Evolutionary conservation across 1,139 yeast species (phyloP).

Genomic region (Casaregolazyma suthepensis): DNA sequence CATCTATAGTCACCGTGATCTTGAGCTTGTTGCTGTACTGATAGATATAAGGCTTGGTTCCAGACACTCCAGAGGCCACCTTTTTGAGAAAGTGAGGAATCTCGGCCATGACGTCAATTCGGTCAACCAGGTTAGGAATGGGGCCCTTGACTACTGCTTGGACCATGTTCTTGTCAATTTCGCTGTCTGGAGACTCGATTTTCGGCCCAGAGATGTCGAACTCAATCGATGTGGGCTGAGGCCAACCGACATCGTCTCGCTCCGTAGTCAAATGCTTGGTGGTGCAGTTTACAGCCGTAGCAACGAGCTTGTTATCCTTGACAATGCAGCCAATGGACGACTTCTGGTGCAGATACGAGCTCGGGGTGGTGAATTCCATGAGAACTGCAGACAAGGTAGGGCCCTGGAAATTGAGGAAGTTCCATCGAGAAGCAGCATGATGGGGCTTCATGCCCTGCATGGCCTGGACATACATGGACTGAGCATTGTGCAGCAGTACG

Average conservation of each 20-base stretch:
- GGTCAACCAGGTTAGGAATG: slow-evolving; percentile 60
- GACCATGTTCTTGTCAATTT: slow-evolving; percentile 33
- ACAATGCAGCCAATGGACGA: slow-evolving; percentile 76
- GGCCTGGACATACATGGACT: slow-evolving; percentile 93
- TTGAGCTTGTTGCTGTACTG: slow-evolving; percentile 60
- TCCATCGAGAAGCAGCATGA: slow-evolving; percentile 97
- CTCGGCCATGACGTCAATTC: slow-evolving; percentile 97
- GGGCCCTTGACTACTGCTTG: slow-evolving; percentile 30
- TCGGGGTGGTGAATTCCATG: slow-evolving; percentile 96
- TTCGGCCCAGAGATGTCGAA: slow-evolving; percentile 52
- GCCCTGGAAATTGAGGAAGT: slow-evolving; percentile 85
- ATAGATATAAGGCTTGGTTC: slow-evolving; percentile 90
- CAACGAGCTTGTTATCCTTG: slow-evolving; percentile 54
- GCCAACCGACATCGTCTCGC: slow-evolving; percentile 83
- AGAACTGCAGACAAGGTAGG: slow-evolving; percentile 65
- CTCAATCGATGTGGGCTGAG: slow-evolving; percentile 64
- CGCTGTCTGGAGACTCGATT: slow-evolving; percentile 36
- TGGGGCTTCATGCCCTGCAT: slow-evolving; percentile 99
- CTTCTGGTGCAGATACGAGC: slow-evolving; percentile 73
- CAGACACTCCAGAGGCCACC: slow-evolving; percentile 90
- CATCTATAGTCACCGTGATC: slow-evolving; percentile 28
- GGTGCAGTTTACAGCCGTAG: slow-evolving; percentile 61
- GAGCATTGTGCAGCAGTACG: slow-evolving; percentile 41
- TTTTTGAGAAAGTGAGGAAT: slow-evolving; percentile 90
- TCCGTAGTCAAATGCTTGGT: slow-evolving; percentile 55